Evolutionary conservation across 2,329 filamentous ascomycete species (phyloP).

Genomic region (Trichoderma asperellum): DNA sequence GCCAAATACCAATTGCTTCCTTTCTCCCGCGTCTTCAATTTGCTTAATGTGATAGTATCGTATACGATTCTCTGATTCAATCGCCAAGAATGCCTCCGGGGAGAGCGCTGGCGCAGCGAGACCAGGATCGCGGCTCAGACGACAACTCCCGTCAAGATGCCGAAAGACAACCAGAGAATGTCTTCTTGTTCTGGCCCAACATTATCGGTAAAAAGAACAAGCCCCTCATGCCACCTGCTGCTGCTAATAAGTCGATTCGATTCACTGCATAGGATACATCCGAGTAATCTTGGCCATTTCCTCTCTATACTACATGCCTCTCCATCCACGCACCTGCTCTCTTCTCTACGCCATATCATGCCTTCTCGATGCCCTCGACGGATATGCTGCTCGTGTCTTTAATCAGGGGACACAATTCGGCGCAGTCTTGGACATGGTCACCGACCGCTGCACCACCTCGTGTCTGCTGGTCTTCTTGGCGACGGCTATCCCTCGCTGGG

Average conservation of each 20-base stretch:
- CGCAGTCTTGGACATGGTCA: slow-evolving; percentile 97
- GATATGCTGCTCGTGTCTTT: slow-evolving; percentile 74
- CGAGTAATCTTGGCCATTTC: slow-evolving; percentile 79
- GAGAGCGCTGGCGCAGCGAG: neutral
- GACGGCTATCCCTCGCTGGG: slow-evolving; percentile 91
- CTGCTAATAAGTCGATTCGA: neutral
- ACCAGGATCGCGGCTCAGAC: neutral
- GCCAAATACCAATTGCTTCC: neutral
- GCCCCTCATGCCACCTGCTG: neutral
- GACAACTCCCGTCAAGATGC: neutral
- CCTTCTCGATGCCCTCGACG: slow-evolving; percentile 90
- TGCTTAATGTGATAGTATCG: neutral
- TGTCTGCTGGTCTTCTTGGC: slow-evolving; percentile 92
- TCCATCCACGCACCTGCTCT: slow-evolving; percentile 91
- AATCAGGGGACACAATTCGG: slow-evolving; percentile 93
- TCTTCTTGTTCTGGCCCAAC: slow-evolving; percentile 79
- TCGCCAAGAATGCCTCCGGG: neutral
- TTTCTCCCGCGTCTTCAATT: neutral
- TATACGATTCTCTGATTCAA: neutral
- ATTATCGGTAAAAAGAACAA: slow-evolving; percentile 63
- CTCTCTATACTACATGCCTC: slow-evolving; percentile 96
- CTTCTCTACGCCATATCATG: slow-evolving; percentile 90
- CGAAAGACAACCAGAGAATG: slow-evolving; percentile 61
- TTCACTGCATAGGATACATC: slow-evolving; percentile 64
- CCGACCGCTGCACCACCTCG: slow-evolving; percentile 91